Percentiles rank a stretch among this genome's conserved stretches.
Conservation (phyloP, 257 asterid genomes). For the Solanum ossicruentum region DNA sequence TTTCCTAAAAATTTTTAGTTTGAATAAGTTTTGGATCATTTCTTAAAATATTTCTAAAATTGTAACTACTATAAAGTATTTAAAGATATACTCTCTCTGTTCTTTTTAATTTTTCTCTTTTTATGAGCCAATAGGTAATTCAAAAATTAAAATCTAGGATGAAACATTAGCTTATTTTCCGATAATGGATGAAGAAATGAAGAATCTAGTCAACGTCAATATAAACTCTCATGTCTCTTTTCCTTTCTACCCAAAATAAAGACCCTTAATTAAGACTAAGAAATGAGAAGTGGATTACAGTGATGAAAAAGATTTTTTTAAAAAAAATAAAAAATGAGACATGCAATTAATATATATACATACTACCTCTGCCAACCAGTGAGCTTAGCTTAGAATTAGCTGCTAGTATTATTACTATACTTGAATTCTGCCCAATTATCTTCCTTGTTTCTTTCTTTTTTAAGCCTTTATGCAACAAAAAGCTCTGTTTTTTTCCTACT, state of each 20-base stretch:
- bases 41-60: no score
- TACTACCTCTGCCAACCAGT: not conserved
- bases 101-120: no score
- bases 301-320: not conserved
- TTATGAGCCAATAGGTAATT: no score
- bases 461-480: not conserved
- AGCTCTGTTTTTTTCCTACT: slow-evolving; percentile 3
- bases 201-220: not conserved
- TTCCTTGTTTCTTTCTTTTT: not conserved
- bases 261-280: slow-evolving; percentile 3
- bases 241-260: not conserved
- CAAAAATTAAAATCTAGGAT: no score
- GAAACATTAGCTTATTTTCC: no score
- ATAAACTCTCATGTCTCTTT: slow-evolving; percentile 5
- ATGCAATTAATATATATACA: slow-evolving; percentile 1
- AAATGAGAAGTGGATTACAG: slow-evolving; percentile 24
- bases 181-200: no score
- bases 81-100: no score
- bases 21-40: not conserved
- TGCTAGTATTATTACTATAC: not conserved
- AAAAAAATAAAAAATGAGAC: not conserved
- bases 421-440: not conserved
- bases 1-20: rapidly evolving
- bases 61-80: no score
- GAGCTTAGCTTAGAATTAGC: not conserved